These are phyloP conservation scores for Botrytis porri DNA, from an alignment of 2,329 filamentous ascomycete species.

Conservation along the genomic window DNA sequence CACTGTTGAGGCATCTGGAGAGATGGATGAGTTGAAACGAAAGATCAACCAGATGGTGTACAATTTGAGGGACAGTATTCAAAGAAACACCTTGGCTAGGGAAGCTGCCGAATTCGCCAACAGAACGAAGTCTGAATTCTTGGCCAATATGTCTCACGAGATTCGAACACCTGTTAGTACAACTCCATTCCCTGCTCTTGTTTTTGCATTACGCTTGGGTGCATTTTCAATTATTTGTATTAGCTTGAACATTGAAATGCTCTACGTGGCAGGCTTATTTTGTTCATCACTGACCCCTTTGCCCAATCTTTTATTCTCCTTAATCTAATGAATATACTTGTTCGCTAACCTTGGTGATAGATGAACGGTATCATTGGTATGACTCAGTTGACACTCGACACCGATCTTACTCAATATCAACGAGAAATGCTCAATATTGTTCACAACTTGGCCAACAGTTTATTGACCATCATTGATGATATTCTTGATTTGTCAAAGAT, in stretches of 20 bases:
- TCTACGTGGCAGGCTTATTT: background rate
- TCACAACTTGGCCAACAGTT: conserved; percentile 91
- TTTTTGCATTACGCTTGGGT: background rate
- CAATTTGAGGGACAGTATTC: conserved; percentile 91
- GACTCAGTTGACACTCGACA: conserved; percentile 94
- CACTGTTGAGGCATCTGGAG: conserved; percentile 93
- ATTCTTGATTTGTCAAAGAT: conserved; percentile 75
- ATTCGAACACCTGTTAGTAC: conserved; percentile 82
- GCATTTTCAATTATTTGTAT: background rate
- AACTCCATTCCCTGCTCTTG: background rate
- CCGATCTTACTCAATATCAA: conserved; percentile 89
- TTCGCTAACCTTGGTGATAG: background rate
- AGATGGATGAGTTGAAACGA: conserved; percentile 98
- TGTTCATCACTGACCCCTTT: background rate
- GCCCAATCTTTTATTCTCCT: background rate
- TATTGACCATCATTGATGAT: conserved; percentile 94
- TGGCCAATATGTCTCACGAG: conserved; percentile 99
- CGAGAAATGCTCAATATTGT: conserved; percentile 99
- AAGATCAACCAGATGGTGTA: conserved; percentile 99
- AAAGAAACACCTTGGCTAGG: conserved; percentile 91
- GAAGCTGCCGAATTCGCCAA: conserved; percentile 96
- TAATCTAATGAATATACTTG: background rate
- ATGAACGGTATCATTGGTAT: conserved; percentile 44
- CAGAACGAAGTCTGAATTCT: conserved; percentile 96
- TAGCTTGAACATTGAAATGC: background rate